Base-by-base conservation (phyloP, 495 filamentous ascomycete genomes). In the Penicillium nucicola region DNA sequence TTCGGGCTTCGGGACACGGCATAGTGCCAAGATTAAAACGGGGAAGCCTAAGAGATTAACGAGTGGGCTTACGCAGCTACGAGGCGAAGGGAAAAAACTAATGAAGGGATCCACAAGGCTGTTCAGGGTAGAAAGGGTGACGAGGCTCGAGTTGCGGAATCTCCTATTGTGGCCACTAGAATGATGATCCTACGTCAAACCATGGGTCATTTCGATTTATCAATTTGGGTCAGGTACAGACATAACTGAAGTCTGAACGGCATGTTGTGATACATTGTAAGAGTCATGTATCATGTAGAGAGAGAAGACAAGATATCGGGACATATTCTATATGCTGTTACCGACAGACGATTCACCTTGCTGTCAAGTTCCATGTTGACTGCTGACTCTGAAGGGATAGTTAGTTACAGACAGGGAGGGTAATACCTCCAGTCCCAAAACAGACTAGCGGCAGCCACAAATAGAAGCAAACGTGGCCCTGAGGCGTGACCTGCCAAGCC, bases 401-500 rank as follows among this genome's bases (percentile, higher is more conserved):
- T n/a, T n/a, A n/a, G n/a, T n/a, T n/a, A 28, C 5, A 28, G 25
- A 8, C 7, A 8, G 0, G 2, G 10, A 28, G 5, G 25, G 25
- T 8, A 6, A 8, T 28, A 10, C 17, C 17, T 17, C 38, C 23
- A 39, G 9, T 25, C 42, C 30, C 4, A 1, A 45, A 45, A 3
- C 19, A 41, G 60, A 30, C 34, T 61, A 61, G 61, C 34, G 49
- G 12, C 15, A 10, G 34, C 48, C 57, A 51, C 46, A 50, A 65
- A 65, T 65, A 65, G 62, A 58, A 65, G 48, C 59, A 32, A 60
- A 55, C 53, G 60, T 63, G 60, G 60, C 48, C 46, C 38, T 36
- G 56, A n/a, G 22, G 33, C 33, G 44, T 52, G 56, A 41, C 13
- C 28, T 12, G 28, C 22, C 28, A 23, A 19, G 23, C 36, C 13